Percentiles rank a stretch among this genome's conserved stretches.
Evolutionary conservation across 2,329 filamentous ascomycete species (phyloP).

Genomic region (Acrodontium crateriforme): DNA sequence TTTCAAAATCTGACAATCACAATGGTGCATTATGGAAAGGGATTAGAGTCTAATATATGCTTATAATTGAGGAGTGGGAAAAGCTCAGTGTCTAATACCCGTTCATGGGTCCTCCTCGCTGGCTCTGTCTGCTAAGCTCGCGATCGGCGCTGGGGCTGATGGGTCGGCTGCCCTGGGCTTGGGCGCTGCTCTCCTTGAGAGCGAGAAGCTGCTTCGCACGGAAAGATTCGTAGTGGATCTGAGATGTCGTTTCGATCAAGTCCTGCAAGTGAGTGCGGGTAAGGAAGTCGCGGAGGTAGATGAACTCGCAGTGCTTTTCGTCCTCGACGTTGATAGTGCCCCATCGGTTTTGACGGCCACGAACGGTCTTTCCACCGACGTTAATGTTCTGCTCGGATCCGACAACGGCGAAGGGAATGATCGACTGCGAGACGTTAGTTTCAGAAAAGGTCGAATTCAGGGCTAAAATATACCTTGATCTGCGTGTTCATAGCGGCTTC

Average conservation of each 20-base stretch:
- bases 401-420: slow-evolving; percentile 94
- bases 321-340: slow-evolving; percentile 99
- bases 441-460: slow-evolving; percentile 1
- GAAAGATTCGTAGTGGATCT: slow-evolving; percentile 99
- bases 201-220: slow-evolving; percentile 96
- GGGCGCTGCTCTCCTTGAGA: slow-evolving; percentile 93
- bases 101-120: slow-evolving; percentile 96
- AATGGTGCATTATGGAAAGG: slow-evolving; percentile 1
- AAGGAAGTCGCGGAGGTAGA: slow-evolving; percentile 96
- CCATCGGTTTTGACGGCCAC: slow-evolving; percentile 94
- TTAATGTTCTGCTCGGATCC: slow-evolving; percentile 97
- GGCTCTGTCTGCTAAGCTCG: slow-evolving; percentile 91
- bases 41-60: slow-evolving; percentile 7
- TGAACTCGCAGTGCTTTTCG: slow-evolving; percentile 98
- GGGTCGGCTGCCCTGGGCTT: slow-evolving; percentile 59
- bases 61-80: slow-evolving; percentile 7
- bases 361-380: slow-evolving; percentile 88
- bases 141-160: slow-evolving; percentile 92
- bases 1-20: too few relatives aligned
- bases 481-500: slow-evolving; percentile 85
- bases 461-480: slow-evolving; percentile 64
- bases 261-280: slow-evolving; percentile 97
- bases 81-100: slow-evolving; percentile 56
- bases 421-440: slow-evolving; percentile 42
- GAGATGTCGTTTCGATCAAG: slow-evolving; percentile 95